These are phyloP conservation scores for Bipolaris cookei DNA, from an alignment of 2,329 filamentous ascomycete species.

Conservation along the genomic window DNA sequence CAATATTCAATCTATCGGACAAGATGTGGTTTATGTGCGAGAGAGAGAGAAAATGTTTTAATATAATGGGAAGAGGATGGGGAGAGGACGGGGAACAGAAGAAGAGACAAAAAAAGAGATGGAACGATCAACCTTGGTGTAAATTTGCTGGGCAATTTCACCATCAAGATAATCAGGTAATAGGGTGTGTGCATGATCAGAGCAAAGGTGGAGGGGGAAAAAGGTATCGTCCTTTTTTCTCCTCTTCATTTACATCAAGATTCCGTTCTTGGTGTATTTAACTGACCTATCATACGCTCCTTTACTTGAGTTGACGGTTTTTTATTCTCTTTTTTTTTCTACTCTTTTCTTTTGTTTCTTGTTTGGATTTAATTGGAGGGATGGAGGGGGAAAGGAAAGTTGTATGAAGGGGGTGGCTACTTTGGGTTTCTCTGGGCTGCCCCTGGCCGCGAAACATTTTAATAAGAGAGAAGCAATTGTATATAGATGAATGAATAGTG, in stretches of 20 bases:
- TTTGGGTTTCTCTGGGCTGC: too few relatives aligned
- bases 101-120: background rate
- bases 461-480: background rate
- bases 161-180: too few relatives aligned
- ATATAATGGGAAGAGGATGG: too few relatives aligned
- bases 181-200: background rate
- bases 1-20: too few relatives aligned
- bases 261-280: background rate
- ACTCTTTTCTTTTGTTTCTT: background rate
- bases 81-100: too few relatives aligned
- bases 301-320: constrained; percentile 10
- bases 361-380: constrained; percentile 8
- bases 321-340: too few relatives aligned
- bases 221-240: too few relatives aligned
- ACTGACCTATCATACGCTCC: constrained; percentile 15
- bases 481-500: constrained; percentile 5
- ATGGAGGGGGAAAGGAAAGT: background rate
- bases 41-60: background rate
- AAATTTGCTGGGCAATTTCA: background rate
- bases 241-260: constrained; percentile 1
- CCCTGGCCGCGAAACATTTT: too few relatives aligned
- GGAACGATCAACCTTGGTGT: background rate
- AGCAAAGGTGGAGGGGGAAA: too few relatives aligned
- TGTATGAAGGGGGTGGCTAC: too few relatives aligned
- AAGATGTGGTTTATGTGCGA: too few relatives aligned